Evolutionary conservation across 2,329 filamentous ascomycete genomes (phyloP).

Genomic region (Xylaria multiplex): DNA sequence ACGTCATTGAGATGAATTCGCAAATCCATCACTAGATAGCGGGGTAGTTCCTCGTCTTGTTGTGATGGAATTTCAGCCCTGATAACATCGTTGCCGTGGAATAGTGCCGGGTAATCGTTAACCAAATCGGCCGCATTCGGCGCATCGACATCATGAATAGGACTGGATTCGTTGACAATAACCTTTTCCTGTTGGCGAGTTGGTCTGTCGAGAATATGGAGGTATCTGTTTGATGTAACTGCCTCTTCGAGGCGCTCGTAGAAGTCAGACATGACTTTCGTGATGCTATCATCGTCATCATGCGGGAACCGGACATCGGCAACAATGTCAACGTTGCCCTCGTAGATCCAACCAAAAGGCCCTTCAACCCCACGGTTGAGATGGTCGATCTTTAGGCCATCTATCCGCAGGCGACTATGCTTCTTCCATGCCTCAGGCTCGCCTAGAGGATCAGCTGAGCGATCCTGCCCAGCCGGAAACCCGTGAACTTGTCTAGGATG

Average conservation of each 20-base stretch:
- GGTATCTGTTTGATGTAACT: conserved; percentile 79
- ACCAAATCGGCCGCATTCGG: conserved; percentile 33
- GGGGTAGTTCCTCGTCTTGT: conserved; percentile 66
- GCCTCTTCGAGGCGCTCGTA: conserved; percentile 96
- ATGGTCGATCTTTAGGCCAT: conserved; percentile 94
- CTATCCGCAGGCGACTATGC: conserved; percentile 89
- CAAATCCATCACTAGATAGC: conserved; percentile 92
- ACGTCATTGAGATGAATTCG: conserved; percentile 96
- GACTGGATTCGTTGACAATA: conserved; percentile 40
- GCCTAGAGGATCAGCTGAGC: conserved; percentile 67
- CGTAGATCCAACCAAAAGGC: conserved; percentile 96
- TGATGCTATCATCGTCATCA: conserved; percentile 87
- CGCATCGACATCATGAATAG: conserved; percentile 30
- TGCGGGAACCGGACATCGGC: conserved; percentile 94
- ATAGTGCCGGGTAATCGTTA: conserved; percentile 15
- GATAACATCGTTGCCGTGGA: conserved; percentile 20
- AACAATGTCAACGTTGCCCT: conserved; percentile 96
- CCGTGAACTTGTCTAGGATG: conserved; percentile 92
- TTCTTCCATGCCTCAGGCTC: conserved; percentile 89
- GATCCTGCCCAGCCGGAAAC: conserved; percentile 71
- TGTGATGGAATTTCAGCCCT: conserved; percentile 11
- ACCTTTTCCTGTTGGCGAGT: conserved; percentile 44
- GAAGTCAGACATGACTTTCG: conserved; percentile 95
- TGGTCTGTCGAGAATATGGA: conserved; percentile 65
- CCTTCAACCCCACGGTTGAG: conserved; percentile 92